Percentiles rank a stretch among this genome's conserved stretches.
phyloP scores from a whole-genome alignment of 1,139 yeast genomes.

The Taphrina sp. region DNA sequence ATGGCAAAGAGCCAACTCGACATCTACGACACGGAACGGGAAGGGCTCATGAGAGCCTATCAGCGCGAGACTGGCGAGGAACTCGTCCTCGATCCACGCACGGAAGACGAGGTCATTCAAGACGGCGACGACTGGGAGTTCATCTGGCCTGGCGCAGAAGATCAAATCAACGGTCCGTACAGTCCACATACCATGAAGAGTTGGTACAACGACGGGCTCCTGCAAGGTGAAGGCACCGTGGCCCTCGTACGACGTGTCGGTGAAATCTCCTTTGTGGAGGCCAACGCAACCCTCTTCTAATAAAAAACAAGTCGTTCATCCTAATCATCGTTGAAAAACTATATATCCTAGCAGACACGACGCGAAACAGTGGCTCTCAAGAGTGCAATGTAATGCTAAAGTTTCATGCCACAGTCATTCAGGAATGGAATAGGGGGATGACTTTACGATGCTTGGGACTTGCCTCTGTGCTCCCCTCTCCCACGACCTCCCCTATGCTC shows the following conservation, averaged over 20 bases:
- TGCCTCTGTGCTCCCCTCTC: slow-evolving; percentile 9
- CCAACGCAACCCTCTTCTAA: background rate
- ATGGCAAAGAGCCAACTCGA: slow-evolving; percentile 47
- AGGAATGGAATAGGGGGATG: too few relatives aligned
- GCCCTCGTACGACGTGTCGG: slow-evolving; percentile 20
- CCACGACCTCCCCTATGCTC: slow-evolving; percentile 15
- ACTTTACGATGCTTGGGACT: too few relatives aligned
- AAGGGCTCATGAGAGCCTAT: slow-evolving; percentile 58
- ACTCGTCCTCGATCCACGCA: slow-evolving; percentile 37
- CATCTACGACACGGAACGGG: slow-evolving; percentile 58
- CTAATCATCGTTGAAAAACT: too few relatives aligned
- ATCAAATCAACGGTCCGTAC: slow-evolving; percentile 60
- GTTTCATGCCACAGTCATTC: too few relatives aligned
- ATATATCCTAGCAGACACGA: too few relatives aligned
- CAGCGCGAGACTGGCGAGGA: slow-evolving; percentile 53
- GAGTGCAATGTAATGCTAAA: too few relatives aligned
- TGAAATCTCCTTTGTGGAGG: slow-evolving; percentile 13
- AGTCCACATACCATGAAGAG: slow-evolving; percentile 55
- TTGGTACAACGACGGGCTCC: slow-evolving; percentile 59
- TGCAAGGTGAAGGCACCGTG: slow-evolving; percentile 44
- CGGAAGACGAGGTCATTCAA: slow-evolving; percentile 4
- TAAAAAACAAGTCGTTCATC: too few relatives aligned
- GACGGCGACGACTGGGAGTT: slow-evolving; percentile 54
- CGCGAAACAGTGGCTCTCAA: too few relatives aligned
- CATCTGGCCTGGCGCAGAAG: slow-evolving; percentile 54